Conservation (phyloP, 352 stramenopile genomes). For the Globisporangium nodosum region DNA sequence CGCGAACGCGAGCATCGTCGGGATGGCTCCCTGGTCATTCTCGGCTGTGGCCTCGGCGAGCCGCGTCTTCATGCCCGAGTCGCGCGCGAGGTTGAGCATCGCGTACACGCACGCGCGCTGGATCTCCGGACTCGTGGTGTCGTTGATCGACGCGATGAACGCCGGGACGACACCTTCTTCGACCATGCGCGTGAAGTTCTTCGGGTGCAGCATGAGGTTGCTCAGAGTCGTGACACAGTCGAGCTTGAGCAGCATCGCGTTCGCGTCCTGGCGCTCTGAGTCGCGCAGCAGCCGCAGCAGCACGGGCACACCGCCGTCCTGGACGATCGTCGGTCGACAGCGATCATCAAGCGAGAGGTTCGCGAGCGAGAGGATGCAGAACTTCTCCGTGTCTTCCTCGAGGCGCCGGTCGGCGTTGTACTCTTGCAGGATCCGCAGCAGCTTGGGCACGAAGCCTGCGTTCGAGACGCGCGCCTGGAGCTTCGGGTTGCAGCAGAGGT, state of each 20-base stretch:
- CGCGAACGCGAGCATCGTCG: constrained; percentile 59
- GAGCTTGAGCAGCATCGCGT: constrained; percentile 51
- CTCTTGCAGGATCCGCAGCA: constrained; percentile 41
- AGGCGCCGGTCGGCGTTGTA: constrained; percentile 13
- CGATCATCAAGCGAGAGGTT: constrained; percentile 75
- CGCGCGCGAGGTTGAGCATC: constrained; percentile 69
- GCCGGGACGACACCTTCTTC: constrained; percentile 74
- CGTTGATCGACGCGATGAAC: constrained; percentile 51
- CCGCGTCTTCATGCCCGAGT: constrained; percentile 64
- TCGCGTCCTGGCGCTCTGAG: constrained; percentile 8
- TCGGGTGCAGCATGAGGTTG: constrained; percentile 76
- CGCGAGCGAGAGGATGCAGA: constrained; percentile 53
- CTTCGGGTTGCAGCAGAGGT: constrained; percentile 75
- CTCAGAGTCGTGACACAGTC: constrained; percentile 79
- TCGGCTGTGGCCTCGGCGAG: constrained; percentile 41
- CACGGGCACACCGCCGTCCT: constrained; percentile 51
- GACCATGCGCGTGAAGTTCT: constrained; percentile 72
- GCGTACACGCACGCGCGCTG: constrained; percentile 73
- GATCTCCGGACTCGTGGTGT: constrained; percentile 48
- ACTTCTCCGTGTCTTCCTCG: constrained; percentile 65
- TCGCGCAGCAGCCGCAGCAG: constrained; percentile 47
- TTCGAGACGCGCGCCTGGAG: constrained; percentile 51
- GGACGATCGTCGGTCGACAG: constrained; percentile 50
- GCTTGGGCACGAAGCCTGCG: constrained; percentile 43
- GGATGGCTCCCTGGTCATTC: constrained; percentile 42